Evolutionary conservation across 23 red algal species (phyloP), one percentile per base, ranked within the genome.

Genomic region (Gracilaria domingensis): DNA sequence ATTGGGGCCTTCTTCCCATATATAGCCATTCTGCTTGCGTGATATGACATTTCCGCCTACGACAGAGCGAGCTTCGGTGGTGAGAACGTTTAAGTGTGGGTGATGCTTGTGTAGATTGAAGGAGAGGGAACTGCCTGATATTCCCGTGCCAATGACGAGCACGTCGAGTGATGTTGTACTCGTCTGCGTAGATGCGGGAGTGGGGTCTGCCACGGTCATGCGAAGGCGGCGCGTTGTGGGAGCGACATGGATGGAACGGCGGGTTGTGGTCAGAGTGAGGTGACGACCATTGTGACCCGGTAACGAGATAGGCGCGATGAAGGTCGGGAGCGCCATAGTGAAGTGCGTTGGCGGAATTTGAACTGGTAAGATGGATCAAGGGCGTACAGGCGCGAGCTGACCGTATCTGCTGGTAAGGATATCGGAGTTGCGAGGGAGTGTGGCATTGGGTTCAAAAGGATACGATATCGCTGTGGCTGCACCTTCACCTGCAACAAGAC

Each of bases 1-100:
- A 72, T 98, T 98, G 5, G 96, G 93, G 4, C 96, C 96, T 85
- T 98, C 96, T 58, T 98, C 96, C 96, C 96, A 98, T 18, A 88
- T 45, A 47, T 95, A 98, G 20, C 93, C 96, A 64, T 95, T 77
- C 4, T 51, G 45, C 16, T 93, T 82, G 29, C 80, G 71, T 55
- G 96, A 95, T 8, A 95, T 93, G 5, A 98, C 84, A 47, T 95
- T 93, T 33, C 96, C 96, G 38, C 96, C 96, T 3, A 98, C 93
- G 32, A 87, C 70, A 66, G 89, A 93, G 35, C 94, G 86, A 11
- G 93, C 79, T 60, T 98, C 96, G 23, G 88, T 93, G 69, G 89
- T 45, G 50, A 98, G 81, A 25, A 93, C 81, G 37, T 93, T 73
- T 24, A 94, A 28, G 4, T 88, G 38, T 11, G 84, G 64, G 42